These are phyloP conservation scores for Saccharomyces hybrid DNA, from an alignment of 1,139 yeast species.

Conservation along the genomic window DNA sequence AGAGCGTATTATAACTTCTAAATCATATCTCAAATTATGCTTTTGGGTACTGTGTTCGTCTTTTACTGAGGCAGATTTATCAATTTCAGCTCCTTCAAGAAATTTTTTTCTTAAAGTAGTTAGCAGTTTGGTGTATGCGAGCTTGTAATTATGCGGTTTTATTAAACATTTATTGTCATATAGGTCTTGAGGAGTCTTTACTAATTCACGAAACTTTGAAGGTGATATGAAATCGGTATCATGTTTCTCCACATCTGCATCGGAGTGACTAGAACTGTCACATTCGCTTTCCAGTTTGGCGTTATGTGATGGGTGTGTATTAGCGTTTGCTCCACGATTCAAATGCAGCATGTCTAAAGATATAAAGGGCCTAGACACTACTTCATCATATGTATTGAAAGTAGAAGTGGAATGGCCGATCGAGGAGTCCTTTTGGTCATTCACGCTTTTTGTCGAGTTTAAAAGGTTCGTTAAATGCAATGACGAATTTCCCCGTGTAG, in stretches of 20 bases:
- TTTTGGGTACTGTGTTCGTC: background rate
- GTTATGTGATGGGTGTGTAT: background rate
- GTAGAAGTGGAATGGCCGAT: background rate
- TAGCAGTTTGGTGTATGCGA: conserved; percentile 57
- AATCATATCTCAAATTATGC: conserved; percentile 27
- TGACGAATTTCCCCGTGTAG: background rate
- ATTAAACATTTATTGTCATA: conserved; percentile 43
- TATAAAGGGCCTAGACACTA: conserved; percentile 19
- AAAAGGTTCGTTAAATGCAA: background rate
- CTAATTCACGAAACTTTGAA: conserved; percentile 49
- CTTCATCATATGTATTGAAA: background rate
- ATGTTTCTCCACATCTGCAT: conserved; percentile 3
- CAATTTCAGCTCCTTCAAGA: background rate
- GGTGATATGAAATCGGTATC: conserved; percentile 41
- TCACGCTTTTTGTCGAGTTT: background rate
- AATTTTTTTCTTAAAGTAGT: conserved; percentile 50
- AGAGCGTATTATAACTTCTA: conserved; percentile 52
- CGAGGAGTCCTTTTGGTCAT: background rate
- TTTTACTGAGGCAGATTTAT: background rate
- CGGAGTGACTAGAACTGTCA: background rate
- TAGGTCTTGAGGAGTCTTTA: conserved; percentile 59
- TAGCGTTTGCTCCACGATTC: background rate
- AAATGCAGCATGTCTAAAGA: conserved; percentile 14
- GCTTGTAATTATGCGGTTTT: conserved; percentile 58
- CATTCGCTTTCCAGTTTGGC: background rate